These are phyloP conservation scores for Vitis vinifera DNA, from an alignment of 164 flowering plant genomes.

Conservation along the genomic window ASM3070453v1 NC_081811.1:22235501-22236000, in stretches of 20 bases:
- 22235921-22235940: not conserved
- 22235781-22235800: conserved; percentile 31
- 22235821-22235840: too few relatives aligned
- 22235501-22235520: too few relatives aligned
- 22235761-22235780: conserved; percentile 17
- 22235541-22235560: too few relatives aligned
- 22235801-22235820: not conserved
- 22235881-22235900: not conserved
- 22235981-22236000: too few relatives aligned
- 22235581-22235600: not conserved
- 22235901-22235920: not conserved
- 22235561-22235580: not conserved
- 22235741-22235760: conserved; percentile 20
- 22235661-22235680: conserved; percentile 29
- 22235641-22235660: conserved; percentile 11
- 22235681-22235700: conserved; percentile 18
- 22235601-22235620: conserved; percentile 21
- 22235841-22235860: too few relatives aligned
- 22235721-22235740: conserved; percentile 22
- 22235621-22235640: conserved; percentile 11
- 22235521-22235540: too few relatives aligned
- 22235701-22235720: conserved; percentile 17
- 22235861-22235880: too few relatives aligned
- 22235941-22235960: too few relatives aligned
- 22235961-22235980: too few relatives aligned